Percentiles rank a stretch among this genome's conserved stretches.
These are phyloP conservation scores for Kockiozyma suomiensis DNA, from an alignment of 805 yeast genomes.

Conservation along the genomic window DNA sequence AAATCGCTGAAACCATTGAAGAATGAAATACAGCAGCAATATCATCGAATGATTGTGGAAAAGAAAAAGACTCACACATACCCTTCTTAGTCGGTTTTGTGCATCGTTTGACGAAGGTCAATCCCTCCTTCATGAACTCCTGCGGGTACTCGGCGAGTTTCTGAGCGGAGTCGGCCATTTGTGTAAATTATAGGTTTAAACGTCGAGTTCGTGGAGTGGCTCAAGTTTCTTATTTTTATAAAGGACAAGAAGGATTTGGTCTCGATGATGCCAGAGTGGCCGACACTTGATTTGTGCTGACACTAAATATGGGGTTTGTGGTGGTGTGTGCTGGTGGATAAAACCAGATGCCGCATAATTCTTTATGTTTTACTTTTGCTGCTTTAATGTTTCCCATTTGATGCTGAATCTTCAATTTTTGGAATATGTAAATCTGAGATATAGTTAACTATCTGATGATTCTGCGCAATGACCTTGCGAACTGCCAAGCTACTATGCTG, in stretches of 20 bases:
- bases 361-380: not conserved
- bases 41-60: too few species aligned
- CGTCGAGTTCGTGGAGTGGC: not conserved
- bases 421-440: too few species aligned
- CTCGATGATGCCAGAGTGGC: conserved; percentile 9
- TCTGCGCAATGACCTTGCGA: too few species aligned
- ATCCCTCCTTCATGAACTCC: conserved; percentile 89
- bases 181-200: not conserved
- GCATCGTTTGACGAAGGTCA: conserved; percentile 85
- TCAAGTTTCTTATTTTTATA: not conserved
- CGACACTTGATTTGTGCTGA: not conserved
- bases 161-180: conserved; percentile 47
- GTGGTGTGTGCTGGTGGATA: not conserved
- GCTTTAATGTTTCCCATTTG: not conserved
- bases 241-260: not conserved
- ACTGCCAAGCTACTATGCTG: too few species aligned
- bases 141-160: conserved; percentile 82
- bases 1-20: not conserved
- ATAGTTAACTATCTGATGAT: too few species aligned
- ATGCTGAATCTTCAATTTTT: too few species aligned
- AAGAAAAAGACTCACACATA: conserved; percentile 36
- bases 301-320: conserved; percentile 1
- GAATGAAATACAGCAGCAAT: not conserved
- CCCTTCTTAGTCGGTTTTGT: conserved; percentile 87
- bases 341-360: not conserved